These are phyloP conservation scores for Salicornia ramosissima DNA, from an alignment of 148 eudicot species.

Conservation along the genomic window DNA sequence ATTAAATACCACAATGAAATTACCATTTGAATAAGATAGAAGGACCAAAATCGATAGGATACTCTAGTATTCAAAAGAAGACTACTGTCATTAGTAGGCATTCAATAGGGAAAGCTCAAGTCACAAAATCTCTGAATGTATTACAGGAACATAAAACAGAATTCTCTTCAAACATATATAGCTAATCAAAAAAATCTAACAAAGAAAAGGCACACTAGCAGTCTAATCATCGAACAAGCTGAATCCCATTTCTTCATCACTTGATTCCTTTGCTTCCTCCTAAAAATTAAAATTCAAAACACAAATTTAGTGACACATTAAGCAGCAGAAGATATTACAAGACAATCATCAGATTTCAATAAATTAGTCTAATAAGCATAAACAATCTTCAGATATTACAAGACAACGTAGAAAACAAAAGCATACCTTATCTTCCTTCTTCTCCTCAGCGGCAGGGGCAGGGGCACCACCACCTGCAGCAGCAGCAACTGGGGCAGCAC, in stretches of 20 bases:
- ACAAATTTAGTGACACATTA: background rate
- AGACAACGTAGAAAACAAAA: background rate
- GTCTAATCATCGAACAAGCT: conserved; percentile 43
- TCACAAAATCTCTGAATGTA: background rate
- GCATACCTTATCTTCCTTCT: conserved; percentile 50
- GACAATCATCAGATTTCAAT: too few species aligned
- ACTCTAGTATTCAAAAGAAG: conserved; percentile 17
- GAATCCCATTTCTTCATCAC: conserved; percentile 51
- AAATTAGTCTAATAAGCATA: too few species aligned
- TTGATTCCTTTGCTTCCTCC: conserved; percentile 40
- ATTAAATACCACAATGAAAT: too few species aligned
- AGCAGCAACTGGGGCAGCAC: conserved; percentile 29
- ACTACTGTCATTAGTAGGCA: conserved; percentile 1
- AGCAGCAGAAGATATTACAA: too few species aligned
- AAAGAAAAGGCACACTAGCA: conserved; percentile 1
- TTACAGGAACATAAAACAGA: conserved; percentile 9
- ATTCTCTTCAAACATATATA: conserved; percentile 6
- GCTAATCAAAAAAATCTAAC: conserved; percentile 14
- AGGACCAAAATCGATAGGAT: conserved; percentile 10
- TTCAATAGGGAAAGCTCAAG: conserved; percentile 14
- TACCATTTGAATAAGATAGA: too few species aligned
- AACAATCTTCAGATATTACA: background rate
- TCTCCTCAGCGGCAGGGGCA: conserved; percentile 44
- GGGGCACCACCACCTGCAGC: conserved; percentile 40
- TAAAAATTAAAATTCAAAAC: background rate